Conservation (phyloP, 208 protist species). For the Leishmania braziliensis region DNA sequence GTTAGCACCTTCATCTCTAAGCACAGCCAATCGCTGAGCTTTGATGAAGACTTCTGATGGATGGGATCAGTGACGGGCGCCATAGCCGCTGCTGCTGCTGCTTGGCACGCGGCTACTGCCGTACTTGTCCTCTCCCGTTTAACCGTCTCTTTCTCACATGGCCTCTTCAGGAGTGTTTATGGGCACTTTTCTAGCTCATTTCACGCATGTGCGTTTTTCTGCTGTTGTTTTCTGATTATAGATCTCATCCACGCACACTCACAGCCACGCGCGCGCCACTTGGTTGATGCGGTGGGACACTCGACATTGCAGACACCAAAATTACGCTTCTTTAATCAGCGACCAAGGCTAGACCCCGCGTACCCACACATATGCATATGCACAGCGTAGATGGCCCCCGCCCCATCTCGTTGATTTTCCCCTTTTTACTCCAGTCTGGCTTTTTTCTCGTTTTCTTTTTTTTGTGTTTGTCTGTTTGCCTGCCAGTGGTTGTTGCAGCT, state of each 20-base stretch:
- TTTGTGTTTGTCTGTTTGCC: neutral
- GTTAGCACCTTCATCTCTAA: conserved; percentile 76
- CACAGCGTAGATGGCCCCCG: neutral
- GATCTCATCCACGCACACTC: neutral
- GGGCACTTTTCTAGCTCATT: neutral
- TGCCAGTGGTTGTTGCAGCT: neutral
- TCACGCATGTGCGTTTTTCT: neutral
- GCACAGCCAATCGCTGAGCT: conserved; percentile 53
- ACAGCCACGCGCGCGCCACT: neutral
- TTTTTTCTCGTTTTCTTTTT: neutral
- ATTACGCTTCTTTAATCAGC: neutral
- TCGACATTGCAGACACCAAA: neutral
- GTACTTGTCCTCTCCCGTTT: neutral
- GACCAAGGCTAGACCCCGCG: neutral
- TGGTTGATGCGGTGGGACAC: neutral
- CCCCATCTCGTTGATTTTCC: neutral
- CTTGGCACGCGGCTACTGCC: neutral
- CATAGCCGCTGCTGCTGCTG: conserved; percentile 2
- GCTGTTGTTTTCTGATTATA: neutral
- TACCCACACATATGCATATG: neutral
- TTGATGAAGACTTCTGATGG: conserved; percentile 82
- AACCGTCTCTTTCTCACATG: neutral
- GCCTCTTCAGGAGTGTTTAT: neutral
- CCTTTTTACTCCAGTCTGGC: neutral
- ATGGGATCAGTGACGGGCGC: neutral